Percentiles rank a stretch among this genome's conserved stretches.
These are phyloP conservation scores for Colletotrichum incanum DNA, from an alignment of 2,329 filamentous ascomycete species.

Conservation along the genomic window DNA sequence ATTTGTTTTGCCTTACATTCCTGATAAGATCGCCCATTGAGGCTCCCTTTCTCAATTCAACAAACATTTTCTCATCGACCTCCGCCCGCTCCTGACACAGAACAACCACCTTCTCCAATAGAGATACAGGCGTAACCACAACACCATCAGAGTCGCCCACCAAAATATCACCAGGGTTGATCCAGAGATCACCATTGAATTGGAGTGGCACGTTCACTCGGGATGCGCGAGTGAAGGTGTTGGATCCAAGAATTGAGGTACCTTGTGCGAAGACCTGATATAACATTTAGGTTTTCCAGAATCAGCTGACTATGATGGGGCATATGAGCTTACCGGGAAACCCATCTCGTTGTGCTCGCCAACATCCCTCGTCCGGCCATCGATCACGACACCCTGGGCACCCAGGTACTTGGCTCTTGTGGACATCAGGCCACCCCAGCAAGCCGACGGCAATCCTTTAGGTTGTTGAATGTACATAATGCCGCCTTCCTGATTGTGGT, in stretches of 20 bases:
- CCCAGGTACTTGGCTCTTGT: constrained; percentile 49
- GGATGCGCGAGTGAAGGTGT: constrained; percentile 50
- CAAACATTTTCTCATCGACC: constrained; percentile 49
- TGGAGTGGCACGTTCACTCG: constrained; percentile 49
- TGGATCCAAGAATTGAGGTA: constrained; percentile 50
- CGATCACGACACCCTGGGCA: constrained; percentile 48
- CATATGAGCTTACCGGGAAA: constrained; percentile 37
- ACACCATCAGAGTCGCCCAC: constrained; percentile 51
- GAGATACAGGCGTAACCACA: constrained; percentile 47
- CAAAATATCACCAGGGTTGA: constrained; percentile 51
- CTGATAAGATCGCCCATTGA: constrained; percentile 34
- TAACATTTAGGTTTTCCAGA: not conserved
- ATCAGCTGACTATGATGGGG: too few relatives aligned
- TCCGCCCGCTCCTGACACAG: constrained; percentile 50
- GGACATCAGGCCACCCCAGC: constrained; percentile 52
- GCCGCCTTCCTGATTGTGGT: constrained; percentile 47
- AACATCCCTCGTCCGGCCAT: constrained; percentile 50
- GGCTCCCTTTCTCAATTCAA: constrained; percentile 28
- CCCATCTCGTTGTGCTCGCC: constrained; percentile 48
- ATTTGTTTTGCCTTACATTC: constrained; percentile 21
- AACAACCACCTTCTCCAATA: constrained; percentile 47
- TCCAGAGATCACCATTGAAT: constrained; percentile 48
- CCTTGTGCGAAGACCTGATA: constrained; percentile 49
- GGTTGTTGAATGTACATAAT: constrained; percentile 52
- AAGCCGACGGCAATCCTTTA: constrained; percentile 47